Evolutionary conservation across 2,329 filamentous ascomycete genomes (phyloP), one percentile per base, ranked within the genome.

Genomic region (Stenocarpella maydis): DNA sequence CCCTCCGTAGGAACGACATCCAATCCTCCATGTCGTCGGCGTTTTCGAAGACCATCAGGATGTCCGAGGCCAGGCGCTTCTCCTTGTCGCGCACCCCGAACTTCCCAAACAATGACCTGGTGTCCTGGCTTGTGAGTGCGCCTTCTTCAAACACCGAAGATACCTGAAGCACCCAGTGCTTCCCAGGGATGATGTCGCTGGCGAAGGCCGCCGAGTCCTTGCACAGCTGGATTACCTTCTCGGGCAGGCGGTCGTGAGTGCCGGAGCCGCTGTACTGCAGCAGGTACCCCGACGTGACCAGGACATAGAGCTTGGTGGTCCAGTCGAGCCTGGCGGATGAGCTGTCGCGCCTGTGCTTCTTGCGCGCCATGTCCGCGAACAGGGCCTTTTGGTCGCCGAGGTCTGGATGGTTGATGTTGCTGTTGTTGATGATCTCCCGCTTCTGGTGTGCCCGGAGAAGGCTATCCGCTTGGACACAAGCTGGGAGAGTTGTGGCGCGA

Each of bases 141-240:
- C 91, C 87, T 2, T 86, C 79, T 61, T 90, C 89, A 68, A 89
- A 88, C 10, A 84, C 82, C 43, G 92, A 91, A 3, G 89, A 91
- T 26, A 95, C 88, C 73, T 94, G 92, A 17, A 95, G 79, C 7
- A 95, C 93, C 88, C 92, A 95, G 75, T 94, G 92, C 71, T 88
- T 89, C 7, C 93, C 93, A 3, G 92, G 91, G 67, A 95, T 93
- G 17, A 92, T 84, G 76, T 96, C 93, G 73, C 90, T 94, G 1
- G 91, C 93, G 78, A 94, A 95, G 6, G 92, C 93, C 14, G 91
- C 92, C 3, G 92, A 95, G 58, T 92, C 87, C 72, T 88, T 90
- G n/a, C 88, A 88, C 4, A 96, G 82, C 60, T 90, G 89, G 69
- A 95, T 81, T 41, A 92, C 84, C 78, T 90, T 93, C 77, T 96